Base-by-base conservation (phyloP, 495 filamentous ascomycete genomes). In the Aspergillus panamensis region DNA sequence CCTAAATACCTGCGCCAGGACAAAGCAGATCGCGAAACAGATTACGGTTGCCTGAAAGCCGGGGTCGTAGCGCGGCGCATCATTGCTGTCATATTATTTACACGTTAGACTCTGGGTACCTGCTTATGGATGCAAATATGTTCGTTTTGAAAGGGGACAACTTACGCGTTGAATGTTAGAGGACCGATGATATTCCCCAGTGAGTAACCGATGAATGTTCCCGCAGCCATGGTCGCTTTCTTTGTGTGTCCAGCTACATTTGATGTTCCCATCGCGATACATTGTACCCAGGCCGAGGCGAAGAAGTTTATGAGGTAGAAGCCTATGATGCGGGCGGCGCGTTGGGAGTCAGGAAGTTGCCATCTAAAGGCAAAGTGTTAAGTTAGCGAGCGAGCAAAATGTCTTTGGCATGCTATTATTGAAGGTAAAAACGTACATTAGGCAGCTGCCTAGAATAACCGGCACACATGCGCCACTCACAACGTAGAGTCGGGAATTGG, bases 251-350 rank as follows among this genome's bases (percentile, higher is more conserved):
- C 50, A 1, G 57, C 37, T 2, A 56, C 59, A 37, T 51, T 45
- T 3, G 44, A 45, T 10, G 50, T 55, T 32, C 47, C 33, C 49
- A 61, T 29, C 37, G 53, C 52, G 37, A 52, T 60, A 40, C 51
- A 54, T 19, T 60, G 57, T 0, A 55, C 57, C 51, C 51, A 60
- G 42, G 51, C 51, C 2, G 57, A 60, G 51, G 43, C 0, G 44
- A 60, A 60, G 43, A 55, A 60, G 21, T 49, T 60, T 19, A 60
- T 50, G 0, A 60, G 50, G 39, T 60, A 60, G 40, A 60, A 50
- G 0, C 57, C 57, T 8, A 55, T 16, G 20, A 60, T 54, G 5
- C 57, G 51, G 20, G 19, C 57, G 10, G 51, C 57, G 16, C 33
- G 42, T 17, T 48, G 8, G 13, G 57, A 54, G 43, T 7, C 9